Base-by-base conservation (phyloP, 306 rosid species). In the Leucaena leucocephala region DNA sequence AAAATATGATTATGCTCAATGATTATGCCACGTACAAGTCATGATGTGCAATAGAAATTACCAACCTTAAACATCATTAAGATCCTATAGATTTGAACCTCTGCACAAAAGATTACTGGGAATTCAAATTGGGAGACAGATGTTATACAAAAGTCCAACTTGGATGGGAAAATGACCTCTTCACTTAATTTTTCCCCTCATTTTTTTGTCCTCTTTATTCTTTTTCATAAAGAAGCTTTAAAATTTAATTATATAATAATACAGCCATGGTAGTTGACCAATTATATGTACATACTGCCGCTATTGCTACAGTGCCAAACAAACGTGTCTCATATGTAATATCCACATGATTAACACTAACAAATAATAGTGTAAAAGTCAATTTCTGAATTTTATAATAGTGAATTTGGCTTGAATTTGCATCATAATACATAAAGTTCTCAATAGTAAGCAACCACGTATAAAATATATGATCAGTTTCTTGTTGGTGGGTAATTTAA, bases 291-390 rank as follows among this genome's bases (percentile, higher is more conserved):
- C 50, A 35, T 22, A 71, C 74, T 7, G 78, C 87, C 81, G 76
- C 43, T 59, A 80, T 36, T 22, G 61, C 46, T 70, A 84, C 76
- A 84, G 87, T 84, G 22, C 34, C 46, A 55, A 75, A 54, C 40
- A 76, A 76, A 79, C 76, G 84, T 80, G 69, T 79, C 55, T 27
- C 27, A 27, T 17, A 71, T 44, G 34, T 15, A 19, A 3, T 15
- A 55, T 17, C 61, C 38, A 48, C 22, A 42, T 67, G 62, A 1
- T 69, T 42, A 11, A 19, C 21, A 43, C 1, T 16, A 40, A 42
- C 49, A 16, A 17, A 42, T 19, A 68, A n/a, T 42, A 67, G n/a
- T 45, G 8, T 68, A 68, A 68, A 43, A 68, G 72, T 68, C 72
- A 43, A 40, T 17, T 66, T 11, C 49, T 7, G 7, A 8, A 40